Evolutionary conservation across 495 filamentous ascomycete genomes (phyloP), one percentile per base, ranked within the genome.

Genomic region (Penicillium longicatenatum): DNA sequence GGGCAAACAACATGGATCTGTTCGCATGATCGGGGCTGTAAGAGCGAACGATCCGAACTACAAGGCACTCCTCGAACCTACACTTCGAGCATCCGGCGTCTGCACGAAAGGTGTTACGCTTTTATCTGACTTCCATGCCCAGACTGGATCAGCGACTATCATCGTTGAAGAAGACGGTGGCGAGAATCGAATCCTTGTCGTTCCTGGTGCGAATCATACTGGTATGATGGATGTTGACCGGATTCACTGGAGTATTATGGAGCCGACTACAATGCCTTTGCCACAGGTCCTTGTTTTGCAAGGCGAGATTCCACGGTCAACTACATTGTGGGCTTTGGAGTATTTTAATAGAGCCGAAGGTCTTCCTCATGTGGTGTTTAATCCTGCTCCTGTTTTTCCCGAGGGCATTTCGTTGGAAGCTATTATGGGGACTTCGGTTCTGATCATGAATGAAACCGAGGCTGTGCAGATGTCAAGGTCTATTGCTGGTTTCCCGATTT

Each of bases 391-490:
- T 8, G 91, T 91, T 1, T 78, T 84, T 26, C 62, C 65, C 6
- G 63, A 68, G 37, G 66, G 66, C 0, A 56, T 69, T 20, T 44
- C 63, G 11, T 61, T 94, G 4, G 84, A 85, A 0, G 82, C 76
- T 21, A 87, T 87, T 63, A 46, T 57, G 2, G 79, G 80, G 11
- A 74, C 94, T 6, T 79, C 80, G 1, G 89, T 93, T 51, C 68
- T 95, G 12, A 80, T 96, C 30, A 79, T 95, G 54, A 95, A 96
- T 64, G 91, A 96, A 74, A 89, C 86, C 0, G 91, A 96, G 71
- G 89, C 90, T 3, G 78, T 84, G 3, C 79, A 89, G 21, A 72
- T 94, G 79, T 30, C 77, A 20, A 44, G 58, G 14, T 64, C 55
- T 2, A 66, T 69, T 52, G 53, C 56, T 30, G 60, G 60, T 0